These are phyloP conservation scores for Gossypium turneri DNA, from an alignment of 345 rosid genomes.

Conservation along the genomic window DNA sequence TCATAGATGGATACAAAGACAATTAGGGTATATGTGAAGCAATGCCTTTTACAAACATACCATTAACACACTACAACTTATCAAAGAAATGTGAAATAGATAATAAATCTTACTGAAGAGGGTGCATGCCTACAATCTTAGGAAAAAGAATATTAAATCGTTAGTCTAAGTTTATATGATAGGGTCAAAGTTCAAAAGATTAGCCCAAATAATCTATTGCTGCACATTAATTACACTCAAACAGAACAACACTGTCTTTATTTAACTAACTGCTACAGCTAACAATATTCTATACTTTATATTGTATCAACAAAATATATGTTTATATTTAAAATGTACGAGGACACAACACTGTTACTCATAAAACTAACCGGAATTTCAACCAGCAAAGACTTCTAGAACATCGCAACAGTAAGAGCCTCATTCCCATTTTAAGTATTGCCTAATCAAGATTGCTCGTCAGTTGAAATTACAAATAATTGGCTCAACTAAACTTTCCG, in stretches of 20 bases:
- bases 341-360: slow-evolving; percentile 1
- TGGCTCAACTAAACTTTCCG: neutral
- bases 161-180: neutral
- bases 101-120: too few species aligned
- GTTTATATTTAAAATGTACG: neutral
- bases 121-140: neutral
- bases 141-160: neutral
- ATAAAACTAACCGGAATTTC: neutral
- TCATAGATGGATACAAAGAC: slow-evolving; percentile 1
- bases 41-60: slow-evolving; percentile 3
- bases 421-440: slow-evolving; percentile 4
- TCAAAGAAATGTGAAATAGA: neutral
- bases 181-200: neutral
- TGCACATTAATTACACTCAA: slow-evolving; percentile 1
- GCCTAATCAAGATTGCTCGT: neutral
- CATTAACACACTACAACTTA: neutral
- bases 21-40: neutral
- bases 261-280: neutral
- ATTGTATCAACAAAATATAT: neutral
- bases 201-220: neutral
- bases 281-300: neutral
- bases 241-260: neutral
- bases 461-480: neutral
- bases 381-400: neutral
- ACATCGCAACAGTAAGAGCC: neutral